Base-by-base conservation (phyloP, 2,329 filamentous ascomycete species). In the Scedosporium aurantiacum region DNA sequence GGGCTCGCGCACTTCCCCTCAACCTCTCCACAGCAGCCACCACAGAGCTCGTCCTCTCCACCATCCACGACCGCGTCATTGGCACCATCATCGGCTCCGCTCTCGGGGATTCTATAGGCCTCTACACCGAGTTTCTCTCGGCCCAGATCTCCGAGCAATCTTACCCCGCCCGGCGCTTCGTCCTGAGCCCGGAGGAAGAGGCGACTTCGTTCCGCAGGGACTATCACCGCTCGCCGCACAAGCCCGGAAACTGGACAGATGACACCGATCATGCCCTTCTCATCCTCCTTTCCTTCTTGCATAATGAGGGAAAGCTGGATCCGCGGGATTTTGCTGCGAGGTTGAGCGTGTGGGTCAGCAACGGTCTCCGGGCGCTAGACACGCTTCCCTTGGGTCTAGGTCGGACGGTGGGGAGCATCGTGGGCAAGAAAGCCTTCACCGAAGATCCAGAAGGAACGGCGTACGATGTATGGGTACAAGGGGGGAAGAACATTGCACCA, bases 241-340 rank as follows among this genome's bases (percentile, higher is more conserved):
- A 68, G 2, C 66, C 71, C 0, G 73, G 75, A 25, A 74, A 76
- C 47, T 82, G 79, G 79, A 83, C 79, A 0, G 79, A 83, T 63
- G 80, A 82, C 67, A 82, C 80, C 0, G 80, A 82, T 64, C 79
- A 82, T 67, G 75, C 79, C 2, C 70, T 81, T 21, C 68, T 82
- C 0, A 75, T 77, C 60, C 66, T 82, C 2, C 72, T 82, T 2
- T 78, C 75, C 4, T 82, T 74, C 41, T 67, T 80, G 25, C 74
- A 79, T 57, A 71, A 68, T n/a, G 70, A 75, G 41, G 76, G 76
- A 10, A 69, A 69, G 23, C 68, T 78, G 8, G 63, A 68, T 7
- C 73, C 73, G 0, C 64, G 66, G 14, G 77, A 79, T 60, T 75
- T 82, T 60, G 79, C 80, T 2, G 63, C 65, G 1, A 71, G 80